phyloP scores from a whole-genome alignment of 208 protist genomes.

The Endotrypanum monterogeii region DNA sequence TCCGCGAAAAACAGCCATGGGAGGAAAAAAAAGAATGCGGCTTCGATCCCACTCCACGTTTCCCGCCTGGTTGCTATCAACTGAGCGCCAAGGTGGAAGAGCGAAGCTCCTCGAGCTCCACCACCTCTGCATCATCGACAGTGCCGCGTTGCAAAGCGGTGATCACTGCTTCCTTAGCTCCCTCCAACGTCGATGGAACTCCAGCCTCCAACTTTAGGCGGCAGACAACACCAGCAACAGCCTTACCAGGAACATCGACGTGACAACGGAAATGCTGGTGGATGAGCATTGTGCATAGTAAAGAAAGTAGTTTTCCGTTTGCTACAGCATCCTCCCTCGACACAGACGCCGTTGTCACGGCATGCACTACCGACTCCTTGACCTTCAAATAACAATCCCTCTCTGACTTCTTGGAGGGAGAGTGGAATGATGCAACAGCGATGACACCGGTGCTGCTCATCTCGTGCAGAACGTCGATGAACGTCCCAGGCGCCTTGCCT shows the following conservation, averaged over 20 bases:
- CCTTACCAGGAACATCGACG: slow-evolving; percentile 61
- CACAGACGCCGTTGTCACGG: slow-evolving; percentile 19
- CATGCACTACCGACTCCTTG: slow-evolving; percentile 24
- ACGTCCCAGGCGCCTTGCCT: slow-evolving; percentile 43
- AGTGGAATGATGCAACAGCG: slow-evolving; percentile 66
- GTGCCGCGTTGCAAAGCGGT: slow-evolving; percentile 37
- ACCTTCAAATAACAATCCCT: slow-evolving; percentile 50
- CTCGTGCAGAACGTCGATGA: slow-evolving; percentile 47
- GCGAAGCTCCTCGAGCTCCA: slow-evolving; percentile 44
- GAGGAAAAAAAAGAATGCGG: neutral
- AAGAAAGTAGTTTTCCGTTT: slow-evolving; percentile 50
- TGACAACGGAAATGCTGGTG: slow-evolving; percentile 53
- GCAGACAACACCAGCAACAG: slow-evolving; percentile 54
- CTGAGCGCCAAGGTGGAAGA: slow-evolving; percentile 21
- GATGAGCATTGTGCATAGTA: slow-evolving; percentile 55
- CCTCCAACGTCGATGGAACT: slow-evolving; percentile 30
- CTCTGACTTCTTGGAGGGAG: slow-evolving; percentile 71
- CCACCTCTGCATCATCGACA: slow-evolving; percentile 25
- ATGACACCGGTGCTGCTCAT: slow-evolving; percentile 51
- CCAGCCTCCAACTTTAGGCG: slow-evolving; percentile 36
- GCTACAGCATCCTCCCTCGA: slow-evolving; percentile 40
- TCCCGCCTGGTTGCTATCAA: neutral
- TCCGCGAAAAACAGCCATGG: neutral
- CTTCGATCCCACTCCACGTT: neutral
- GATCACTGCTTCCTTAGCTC: slow-evolving; percentile 41